Percentiles rank a stretch among this genome's conserved stretches.
phyloP scores from a whole-genome alignment of 2,329 filamentous ascomycete genomes.

The Moelleriella libera region DNA sequence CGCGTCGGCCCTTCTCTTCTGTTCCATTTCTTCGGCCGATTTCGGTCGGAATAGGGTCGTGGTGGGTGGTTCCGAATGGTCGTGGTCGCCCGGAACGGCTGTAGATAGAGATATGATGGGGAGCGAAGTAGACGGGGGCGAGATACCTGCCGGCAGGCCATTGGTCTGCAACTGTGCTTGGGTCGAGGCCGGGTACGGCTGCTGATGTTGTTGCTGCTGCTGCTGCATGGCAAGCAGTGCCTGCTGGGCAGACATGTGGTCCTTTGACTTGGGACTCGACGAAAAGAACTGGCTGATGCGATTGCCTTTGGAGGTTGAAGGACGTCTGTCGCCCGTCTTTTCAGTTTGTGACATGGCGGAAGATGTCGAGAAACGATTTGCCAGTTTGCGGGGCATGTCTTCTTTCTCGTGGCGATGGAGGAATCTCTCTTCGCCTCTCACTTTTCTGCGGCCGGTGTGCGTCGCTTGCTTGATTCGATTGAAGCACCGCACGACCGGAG shows the following conservation, averaged over 20 bases:
- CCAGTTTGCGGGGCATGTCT: constrained; percentile 46
- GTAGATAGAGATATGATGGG: constrained; percentile 88
- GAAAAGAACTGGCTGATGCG: constrained; percentile 76
- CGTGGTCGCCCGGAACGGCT: constrained; percentile 59
- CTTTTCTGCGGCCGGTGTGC: too few relatives aligned
- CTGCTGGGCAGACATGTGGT: constrained; percentile 50
- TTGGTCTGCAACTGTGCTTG: constrained; percentile 11
- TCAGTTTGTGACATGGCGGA: constrained; percentile 32
- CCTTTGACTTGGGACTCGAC: constrained; percentile 61
- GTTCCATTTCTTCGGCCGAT: constrained; percentile 66
- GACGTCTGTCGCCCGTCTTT: constrained; percentile 39
- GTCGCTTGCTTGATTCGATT: too few relatives aligned
- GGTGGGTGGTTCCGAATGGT: constrained; percentile 58
- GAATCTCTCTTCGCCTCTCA: neutral
- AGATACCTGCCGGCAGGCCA: constrained; percentile 47
- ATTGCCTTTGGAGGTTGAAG: constrained; percentile 54
- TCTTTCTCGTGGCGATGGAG: constrained; percentile 5
- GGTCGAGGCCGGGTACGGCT: constrained; percentile 1
- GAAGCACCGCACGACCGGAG: too few relatives aligned
- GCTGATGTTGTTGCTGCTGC: constrained; percentile 14
- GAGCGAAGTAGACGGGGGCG: constrained; percentile 59
- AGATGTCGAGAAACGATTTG: constrained; percentile 40
- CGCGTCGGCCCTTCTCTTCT: constrained; percentile 64
- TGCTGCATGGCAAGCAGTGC: constrained; percentile 55
- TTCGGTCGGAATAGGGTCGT: constrained; percentile 77